Conservation (phyloP, 2,329 filamentous ascomycete species). For the Fusarium citri region DNA sequence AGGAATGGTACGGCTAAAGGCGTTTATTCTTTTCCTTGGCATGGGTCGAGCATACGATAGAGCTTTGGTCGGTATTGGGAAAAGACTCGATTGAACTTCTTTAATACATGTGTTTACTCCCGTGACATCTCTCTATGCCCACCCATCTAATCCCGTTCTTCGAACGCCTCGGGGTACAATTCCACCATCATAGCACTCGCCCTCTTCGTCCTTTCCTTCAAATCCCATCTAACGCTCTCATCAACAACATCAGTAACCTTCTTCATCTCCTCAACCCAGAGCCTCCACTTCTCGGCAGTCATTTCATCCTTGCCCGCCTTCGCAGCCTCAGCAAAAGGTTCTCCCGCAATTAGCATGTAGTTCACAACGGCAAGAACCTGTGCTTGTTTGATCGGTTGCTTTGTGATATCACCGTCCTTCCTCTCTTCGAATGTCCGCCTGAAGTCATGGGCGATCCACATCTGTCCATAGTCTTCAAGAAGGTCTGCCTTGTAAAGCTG, state of each 20-base stretch:
- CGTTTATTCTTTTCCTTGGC: background rate
- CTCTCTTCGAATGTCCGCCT: background rate
- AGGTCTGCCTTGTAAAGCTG: conserved; percentile 3
- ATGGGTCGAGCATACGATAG: background rate
- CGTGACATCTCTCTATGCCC: rapidly evolving
- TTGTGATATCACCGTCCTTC: rapidly evolving
- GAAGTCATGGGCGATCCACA: background rate
- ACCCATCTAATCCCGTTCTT: background rate
- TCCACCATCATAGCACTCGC: conserved; percentile 19
- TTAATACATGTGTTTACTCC: background rate
- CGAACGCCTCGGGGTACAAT: conserved; percentile 12
- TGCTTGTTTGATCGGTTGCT: rapidly evolving
- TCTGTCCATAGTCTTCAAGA: background rate
- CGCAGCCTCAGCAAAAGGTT: background rate
- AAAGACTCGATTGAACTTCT: background rate
- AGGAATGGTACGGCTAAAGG: background rate
- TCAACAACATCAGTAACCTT: background rate
- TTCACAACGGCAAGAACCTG: background rate
- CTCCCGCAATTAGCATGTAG: conserved; percentile 10
- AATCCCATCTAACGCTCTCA: background rate
- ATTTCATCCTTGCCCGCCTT: background rate
- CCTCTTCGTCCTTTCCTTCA: background rate
- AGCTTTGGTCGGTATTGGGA: background rate
- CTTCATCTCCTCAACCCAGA: background rate
- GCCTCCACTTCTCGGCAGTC: conserved; percentile 1